Evolutionary conservation across 345 rosid species (phyloP).

Genomic region (Citrus reticulata): DNA sequence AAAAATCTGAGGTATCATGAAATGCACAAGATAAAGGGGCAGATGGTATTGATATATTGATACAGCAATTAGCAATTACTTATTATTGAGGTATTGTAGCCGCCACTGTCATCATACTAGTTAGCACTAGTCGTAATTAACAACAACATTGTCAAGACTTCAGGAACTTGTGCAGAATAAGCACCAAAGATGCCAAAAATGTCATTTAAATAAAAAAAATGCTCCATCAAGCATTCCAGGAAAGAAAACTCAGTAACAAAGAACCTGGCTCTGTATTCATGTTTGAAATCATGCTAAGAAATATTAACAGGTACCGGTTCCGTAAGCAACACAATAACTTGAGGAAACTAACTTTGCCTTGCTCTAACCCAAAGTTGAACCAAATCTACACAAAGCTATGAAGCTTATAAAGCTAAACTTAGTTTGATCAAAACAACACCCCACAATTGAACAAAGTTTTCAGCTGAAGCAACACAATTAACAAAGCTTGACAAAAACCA

Average conservation of each 20-base stretch:
- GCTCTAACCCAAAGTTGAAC: neutral
- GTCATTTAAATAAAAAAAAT: neutral
- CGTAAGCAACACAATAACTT: neutral
- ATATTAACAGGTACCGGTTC: neutral
- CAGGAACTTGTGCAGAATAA: neutral
- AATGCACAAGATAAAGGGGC: neutral
- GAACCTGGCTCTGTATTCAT: neutral
- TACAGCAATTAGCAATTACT: neutral
- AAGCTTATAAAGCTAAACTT: conserved; percentile 9
- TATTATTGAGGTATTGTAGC: neutral
- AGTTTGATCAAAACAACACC: neutral
- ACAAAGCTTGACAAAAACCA: neutral
- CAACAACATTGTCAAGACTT: neutral
- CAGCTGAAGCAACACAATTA: neutral
- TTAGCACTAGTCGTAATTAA: neutral
- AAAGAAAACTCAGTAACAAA: neutral
- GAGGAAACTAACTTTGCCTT: neutral
- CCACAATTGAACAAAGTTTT: neutral
- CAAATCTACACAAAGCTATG: neutral
- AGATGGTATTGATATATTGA: neutral
- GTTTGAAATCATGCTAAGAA: neutral
- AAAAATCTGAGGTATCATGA: neutral
- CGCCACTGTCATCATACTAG: neutral
- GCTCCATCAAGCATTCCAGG: neutral
- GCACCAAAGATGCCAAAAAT: neutral